Percentiles rank a stretch among this genome's conserved stretches.
These are phyloP conservation scores for Paramecium pentaurelia DNA, from an alignment of 73 alveolate species.

Conservation along the genomic window DNA sequence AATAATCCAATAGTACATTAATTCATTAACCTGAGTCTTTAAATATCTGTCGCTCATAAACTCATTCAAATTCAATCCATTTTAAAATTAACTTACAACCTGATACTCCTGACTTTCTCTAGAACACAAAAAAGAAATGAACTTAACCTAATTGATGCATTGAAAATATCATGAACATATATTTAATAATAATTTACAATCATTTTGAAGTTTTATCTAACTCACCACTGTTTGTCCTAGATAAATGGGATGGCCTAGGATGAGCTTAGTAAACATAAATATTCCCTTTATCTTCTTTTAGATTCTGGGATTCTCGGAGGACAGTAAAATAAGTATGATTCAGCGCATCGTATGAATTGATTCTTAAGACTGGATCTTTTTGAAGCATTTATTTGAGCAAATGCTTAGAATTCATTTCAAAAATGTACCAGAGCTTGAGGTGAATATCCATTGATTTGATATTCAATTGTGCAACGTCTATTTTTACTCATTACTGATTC, in stretches of 20 bases:
- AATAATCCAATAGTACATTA: neutral
- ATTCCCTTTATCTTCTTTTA: constrained; percentile 2
- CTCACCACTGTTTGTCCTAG: neutral
- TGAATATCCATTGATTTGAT: constrained; percentile 28
- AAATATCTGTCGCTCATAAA: neutral
- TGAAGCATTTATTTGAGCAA: constrained; percentile 4
- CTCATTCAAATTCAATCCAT: neutral
- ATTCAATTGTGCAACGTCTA: constrained; percentile 2
- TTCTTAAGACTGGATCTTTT: neutral
- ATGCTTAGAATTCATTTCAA: constrained; percentile 5
- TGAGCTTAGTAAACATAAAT: constrained; percentile 11
- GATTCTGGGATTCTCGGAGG: neutral
- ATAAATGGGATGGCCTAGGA: neutral
- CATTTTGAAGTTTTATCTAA: neutral
- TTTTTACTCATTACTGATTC: constrained; percentile 1
- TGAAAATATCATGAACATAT: neutral
- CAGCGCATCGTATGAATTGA: neutral
- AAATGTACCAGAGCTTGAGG: neutral
- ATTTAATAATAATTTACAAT: neutral
- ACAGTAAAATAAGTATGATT: neutral
- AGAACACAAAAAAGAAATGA: neutral
- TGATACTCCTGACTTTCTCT: neutral
- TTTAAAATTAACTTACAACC: neutral
- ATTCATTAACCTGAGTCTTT: neutral
- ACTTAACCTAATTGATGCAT: neutral